A percentile compares a stretch with the other conserved stretches of the same genome.
Evolutionary conservation across 129 eudicot genomes (phyloP).

Genomic region (Logfia minima): DNA sequence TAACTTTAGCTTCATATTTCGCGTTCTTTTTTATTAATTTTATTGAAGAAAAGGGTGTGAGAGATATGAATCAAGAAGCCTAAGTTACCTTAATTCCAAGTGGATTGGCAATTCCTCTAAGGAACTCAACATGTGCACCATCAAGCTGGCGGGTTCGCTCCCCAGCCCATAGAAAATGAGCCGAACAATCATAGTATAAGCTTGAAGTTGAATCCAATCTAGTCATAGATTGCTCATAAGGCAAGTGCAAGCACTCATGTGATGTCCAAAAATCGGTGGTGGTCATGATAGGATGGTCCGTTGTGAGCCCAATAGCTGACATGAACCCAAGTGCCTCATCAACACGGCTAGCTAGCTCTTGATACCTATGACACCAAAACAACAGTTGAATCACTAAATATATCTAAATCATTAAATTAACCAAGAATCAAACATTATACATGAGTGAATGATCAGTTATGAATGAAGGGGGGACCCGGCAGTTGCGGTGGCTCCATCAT

Average conservation of each 20-base stretch:
- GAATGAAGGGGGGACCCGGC: background rate
- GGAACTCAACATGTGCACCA: conserved; percentile 94
- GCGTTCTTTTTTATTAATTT: background rate
- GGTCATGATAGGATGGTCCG: conserved; percentile 84
- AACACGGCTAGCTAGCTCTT: conserved; percentile 84
- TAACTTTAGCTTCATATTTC: conserved; percentile 7
- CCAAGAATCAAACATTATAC: background rate
- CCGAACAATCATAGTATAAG: conserved; percentile 84
- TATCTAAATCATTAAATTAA: conserved; percentile 1
- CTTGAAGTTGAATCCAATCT: conserved; percentile 89
- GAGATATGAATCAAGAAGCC: background rate
- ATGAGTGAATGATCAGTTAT: background rate
- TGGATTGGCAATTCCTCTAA: conserved; percentile 91
- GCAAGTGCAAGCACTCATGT: conserved; percentile 86
- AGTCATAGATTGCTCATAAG: conserved; percentile 88
- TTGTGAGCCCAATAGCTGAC: conserved; percentile 91
- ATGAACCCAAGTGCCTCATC: conserved; percentile 97
- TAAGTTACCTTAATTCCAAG: conserved; percentile 82
- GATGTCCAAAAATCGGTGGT: conserved; percentile 96
- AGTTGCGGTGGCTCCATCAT: background rate
- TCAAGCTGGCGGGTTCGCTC: conserved; percentile 92
- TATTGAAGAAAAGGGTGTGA: conserved; percentile 1
- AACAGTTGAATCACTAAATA: conserved; percentile 9
- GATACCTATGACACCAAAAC: conserved; percentile 52
- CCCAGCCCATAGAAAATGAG: conserved; percentile 92